Base-by-base conservation (phyloP, 2,329 filamentous ascomycete species). In the Pseudocercospora eumusae region DNA sequence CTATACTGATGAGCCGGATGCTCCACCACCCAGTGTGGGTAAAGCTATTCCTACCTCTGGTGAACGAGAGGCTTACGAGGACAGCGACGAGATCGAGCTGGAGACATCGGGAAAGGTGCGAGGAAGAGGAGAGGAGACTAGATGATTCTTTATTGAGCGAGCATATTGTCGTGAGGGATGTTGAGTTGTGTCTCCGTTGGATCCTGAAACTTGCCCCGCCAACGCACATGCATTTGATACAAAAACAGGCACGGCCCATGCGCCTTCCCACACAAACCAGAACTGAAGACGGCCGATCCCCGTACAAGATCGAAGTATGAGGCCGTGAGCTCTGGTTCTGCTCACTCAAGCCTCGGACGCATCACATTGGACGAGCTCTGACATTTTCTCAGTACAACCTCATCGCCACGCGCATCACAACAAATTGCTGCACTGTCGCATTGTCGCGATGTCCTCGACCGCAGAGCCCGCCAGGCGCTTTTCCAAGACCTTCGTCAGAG, bases 1-100 rank as follows among this genome's bases (percentile, higher is more conserved):
- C 0, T 73, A 67, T 63, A 63, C 59, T 36, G 72, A 75, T 62
- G 72, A 74, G 64, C 71, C 71, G 25, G 71, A 73, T 65, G 71
- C 71, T 50, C 71, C 72, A 23, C 63, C 64, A 56, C 64, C 64
- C 13, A 66, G 64, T 62, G 64, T 60, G 56, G 49, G 57, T 57
- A 54, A 33, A 49, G 20, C 40, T 49, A 54, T n/a, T 18, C 3
- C 52, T 33, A 10, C 15, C 28, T 21, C 27, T 27, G 52, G 15
- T 27, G 49, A 27, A 25, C 49, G 49, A 27, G 49, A 54, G 23
- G 55, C 55, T 47, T 45, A 47, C 55, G 25, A 18, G 7, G 55
- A 47, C 36, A 47, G 55, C 55, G 33, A 57, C 36, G 36, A 57
- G 23, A 20, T 47, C 55, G 55, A 57, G 55, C 6, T 57, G 40